Evolutionary conservation across 306 rosid genomes (phyloP), one percentile per base, ranked within the genome.

Genomic region (Calophaca sinica): DNA sequence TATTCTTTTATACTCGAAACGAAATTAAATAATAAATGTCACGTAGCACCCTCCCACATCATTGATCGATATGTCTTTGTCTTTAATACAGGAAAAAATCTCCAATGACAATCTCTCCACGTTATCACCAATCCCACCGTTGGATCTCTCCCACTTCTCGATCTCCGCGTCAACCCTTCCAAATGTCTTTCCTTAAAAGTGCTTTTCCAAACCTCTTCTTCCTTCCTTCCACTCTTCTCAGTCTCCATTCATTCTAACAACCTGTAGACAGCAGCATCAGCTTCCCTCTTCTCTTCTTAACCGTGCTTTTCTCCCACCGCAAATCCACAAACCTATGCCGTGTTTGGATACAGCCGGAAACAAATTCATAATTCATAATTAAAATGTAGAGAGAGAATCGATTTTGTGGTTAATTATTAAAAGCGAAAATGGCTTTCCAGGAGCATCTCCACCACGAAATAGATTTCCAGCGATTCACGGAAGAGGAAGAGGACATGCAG

Each of bases 371-470:
- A 20, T 20, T 20, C 26, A 5, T 7, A 51, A 73, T 26, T 12
- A 68, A 62, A 72, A 80, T 76, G 85, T 60, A 64, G 70, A 7
- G 49, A 44, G 29, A 50, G 3, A 49, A 35, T 20, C 26, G 26
- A 20, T 20, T 20, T 20, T 20, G 32, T 59, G 6, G n/a, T 42
- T 49, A 3, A 42, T 9, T 6, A 9, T 42, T 9, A 1, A 1
- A 6, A 5, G 51, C n/a, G 51, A 3, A 32, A 76, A 91, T 91
- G 97, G 92, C 94, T 80, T 91, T 80, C 62, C 88, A 86, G 11
- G 86, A 86, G 26, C 85, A 87, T 26, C 65, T 87, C 2, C 80
- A 87, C 9, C 83, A 87, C 28, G 91, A 87, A 60, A 87, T 90
- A 79, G 68, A 73, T 31, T 88, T 84, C 54, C 92, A 87, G 78